Base-by-base conservation (phyloP, 805 yeast species). In the Saturnispora silvae region DNA sequence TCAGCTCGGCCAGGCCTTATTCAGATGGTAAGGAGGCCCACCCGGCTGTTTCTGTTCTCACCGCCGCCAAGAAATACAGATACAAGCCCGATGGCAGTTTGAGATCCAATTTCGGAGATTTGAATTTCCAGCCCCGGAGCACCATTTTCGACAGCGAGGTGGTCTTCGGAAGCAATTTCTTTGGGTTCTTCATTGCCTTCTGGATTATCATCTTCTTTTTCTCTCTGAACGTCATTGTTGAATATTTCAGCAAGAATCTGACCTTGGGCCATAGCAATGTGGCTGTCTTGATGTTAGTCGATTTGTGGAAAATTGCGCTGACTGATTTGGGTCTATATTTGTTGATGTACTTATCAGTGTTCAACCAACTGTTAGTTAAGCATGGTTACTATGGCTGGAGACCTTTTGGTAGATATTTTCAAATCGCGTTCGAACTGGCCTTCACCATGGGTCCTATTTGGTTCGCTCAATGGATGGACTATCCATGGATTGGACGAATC, bases 401-500 rank as follows among this genome's bases (percentile, higher is more conserved):
- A 14, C 50, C 51, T 6, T 41, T 61, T 1, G 98, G 96, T 3
- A 72, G 81, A 75, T 47, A 61, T 3, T 32, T 83, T 2, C 81
- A 80, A 48, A 62, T 72, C 7, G 31, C 56, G 1, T 67, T 70
- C 33, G 94, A 86, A 51, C 35, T 75, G 5, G 40, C 45, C 0
- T 80, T 69, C 49, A 52, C 84, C 9, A 37, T 58, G 8, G 67
- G 70, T 38, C 81, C 74, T 62, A 52, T 77, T 30, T 57, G 63
- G 45, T 64, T 74, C 50, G 74, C 92, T 4, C 73, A 77, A 31
- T 53, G 53, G 33, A 56, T 63, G 53, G 61, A 67, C 28, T 81
- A 70, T 49, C 85, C 94, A 10, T 92, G 98, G 98, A 81, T 87
- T 34, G 95, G 85, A 2, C 77, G 77, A 51, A 87, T 87, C 30